These are phyloP conservation scores for Eucalyptus erythrocorys DNA, from an alignment of 345 rosid species.

Conservation along the genomic window DNA sequence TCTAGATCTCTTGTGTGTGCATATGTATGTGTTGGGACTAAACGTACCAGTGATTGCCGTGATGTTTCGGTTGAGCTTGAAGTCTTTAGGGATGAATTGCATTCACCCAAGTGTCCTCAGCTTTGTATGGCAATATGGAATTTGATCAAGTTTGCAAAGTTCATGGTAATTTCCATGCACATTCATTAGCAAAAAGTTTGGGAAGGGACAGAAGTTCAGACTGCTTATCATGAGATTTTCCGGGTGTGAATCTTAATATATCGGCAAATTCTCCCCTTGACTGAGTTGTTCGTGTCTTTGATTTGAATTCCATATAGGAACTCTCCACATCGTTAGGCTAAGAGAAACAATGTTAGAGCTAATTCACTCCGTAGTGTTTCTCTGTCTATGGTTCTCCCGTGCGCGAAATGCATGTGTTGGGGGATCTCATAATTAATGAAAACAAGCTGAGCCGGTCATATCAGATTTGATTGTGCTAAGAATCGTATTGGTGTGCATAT, in stretches of 20 bases:
- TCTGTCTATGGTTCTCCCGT: background rate
- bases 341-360: background rate
- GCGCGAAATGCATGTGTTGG: background rate
- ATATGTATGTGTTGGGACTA: background rate
- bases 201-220: background rate
- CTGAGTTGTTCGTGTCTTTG: background rate
- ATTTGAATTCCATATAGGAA: background rate
- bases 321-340: background rate
- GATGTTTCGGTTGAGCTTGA: too few species aligned
- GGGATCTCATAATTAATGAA: background rate
- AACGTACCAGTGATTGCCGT: background rate
- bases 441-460: background rate
- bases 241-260: background rate
- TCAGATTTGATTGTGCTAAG: background rate
- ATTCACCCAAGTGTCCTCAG: background rate
- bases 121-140: background rate
- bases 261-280: background rate
- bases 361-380: background rate
- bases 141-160: background rate
- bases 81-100: background rate
- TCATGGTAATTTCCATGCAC: background rate
- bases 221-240: background rate
- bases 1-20: background rate
- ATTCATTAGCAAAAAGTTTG: background rate
- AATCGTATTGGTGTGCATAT: background rate